phyloP scores from a whole-genome alignment of 2,329 filamentous ascomycete genomes.

The Fusarium dimerum region DNA sequence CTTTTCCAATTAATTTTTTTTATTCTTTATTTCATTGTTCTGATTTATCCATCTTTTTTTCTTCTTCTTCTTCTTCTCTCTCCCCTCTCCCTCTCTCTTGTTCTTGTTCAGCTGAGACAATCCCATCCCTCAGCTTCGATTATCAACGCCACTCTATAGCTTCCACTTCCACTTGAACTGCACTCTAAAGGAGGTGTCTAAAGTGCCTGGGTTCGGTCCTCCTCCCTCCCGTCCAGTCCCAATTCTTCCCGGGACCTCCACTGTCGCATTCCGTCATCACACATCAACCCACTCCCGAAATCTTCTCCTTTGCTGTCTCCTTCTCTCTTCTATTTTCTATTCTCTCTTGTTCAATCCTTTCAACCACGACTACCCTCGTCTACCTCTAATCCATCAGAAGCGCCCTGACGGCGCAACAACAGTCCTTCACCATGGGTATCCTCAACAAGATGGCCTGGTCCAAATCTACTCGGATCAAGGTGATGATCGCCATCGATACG shows the following conservation, averaged over 20 bases:
- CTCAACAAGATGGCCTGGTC: constrained; percentile 73
- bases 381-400: constrained; percentile 1
- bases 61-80: constrained; percentile 2
- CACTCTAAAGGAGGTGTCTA: no score
- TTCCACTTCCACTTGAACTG: background rate
- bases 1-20: background rate
- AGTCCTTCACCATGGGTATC: constrained; percentile 30
- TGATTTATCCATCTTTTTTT: background rate
- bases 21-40: background rate
- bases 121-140: background rate
- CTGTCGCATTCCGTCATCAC: constrained; percentile 29
- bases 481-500: constrained; percentile 88
- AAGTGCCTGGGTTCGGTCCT: background rate
- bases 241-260: background rate
- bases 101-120: background rate
- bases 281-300: constrained; percentile 14
- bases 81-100: background rate
- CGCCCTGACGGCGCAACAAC: constrained; percentile 12
- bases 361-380: constrained; percentile 6
- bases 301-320: constrained; percentile 15
- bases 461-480: constrained; percentile 87
- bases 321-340: constrained; percentile 8
- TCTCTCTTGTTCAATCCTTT: background rate
- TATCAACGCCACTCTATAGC: background rate
- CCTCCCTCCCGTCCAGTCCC: background rate